These are phyloP conservation scores for Escallonia rubra DNA, from an alignment of 129 eudicot genomes.

Conservation along the genomic window DNA sequence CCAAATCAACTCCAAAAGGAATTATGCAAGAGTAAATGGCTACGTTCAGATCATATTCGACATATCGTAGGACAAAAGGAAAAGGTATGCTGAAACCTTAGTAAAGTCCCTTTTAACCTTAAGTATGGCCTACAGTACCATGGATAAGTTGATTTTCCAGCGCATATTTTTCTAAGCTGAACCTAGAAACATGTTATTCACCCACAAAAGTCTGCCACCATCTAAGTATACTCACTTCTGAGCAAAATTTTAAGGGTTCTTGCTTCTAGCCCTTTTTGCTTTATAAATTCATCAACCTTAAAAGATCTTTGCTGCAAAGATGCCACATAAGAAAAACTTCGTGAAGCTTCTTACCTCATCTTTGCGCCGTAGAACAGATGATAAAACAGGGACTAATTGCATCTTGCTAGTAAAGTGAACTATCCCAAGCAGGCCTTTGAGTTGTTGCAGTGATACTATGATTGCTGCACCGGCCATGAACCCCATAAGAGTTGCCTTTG, in stretches of 20 bases:
- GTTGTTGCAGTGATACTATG: constrained; percentile 90
- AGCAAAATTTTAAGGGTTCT: too few species aligned
- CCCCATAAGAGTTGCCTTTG: constrained; percentile 90
- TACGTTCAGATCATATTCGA: too few species aligned
- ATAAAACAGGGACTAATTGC: constrained; percentile 81
- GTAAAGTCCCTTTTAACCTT: too few species aligned
- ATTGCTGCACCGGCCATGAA: constrained; percentile 99
- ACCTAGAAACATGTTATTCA: not conserved
- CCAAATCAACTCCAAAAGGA: too few species aligned
- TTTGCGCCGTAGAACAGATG: constrained; percentile 61
- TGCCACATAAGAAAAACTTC: not conserved
- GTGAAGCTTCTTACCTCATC: constrained; percentile 46
- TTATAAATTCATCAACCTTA: not conserved
- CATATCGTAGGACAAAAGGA: too few species aligned
- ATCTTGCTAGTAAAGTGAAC: constrained; percentile 88
- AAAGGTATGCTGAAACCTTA: too few species aligned
- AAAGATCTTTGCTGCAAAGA: not conserved
- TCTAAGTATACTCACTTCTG: too few species aligned
- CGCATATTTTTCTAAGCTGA: too few species aligned
- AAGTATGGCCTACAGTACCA: too few species aligned
- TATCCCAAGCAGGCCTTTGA: constrained; percentile 92
- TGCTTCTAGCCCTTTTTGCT: too few species aligned
- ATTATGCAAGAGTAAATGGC: too few species aligned
- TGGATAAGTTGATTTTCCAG: too few species aligned
- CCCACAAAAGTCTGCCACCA: not conserved